Base-by-base conservation (phyloP, 2,329 filamentous ascomycete genomes). In the Apiospora hydei region DNA sequence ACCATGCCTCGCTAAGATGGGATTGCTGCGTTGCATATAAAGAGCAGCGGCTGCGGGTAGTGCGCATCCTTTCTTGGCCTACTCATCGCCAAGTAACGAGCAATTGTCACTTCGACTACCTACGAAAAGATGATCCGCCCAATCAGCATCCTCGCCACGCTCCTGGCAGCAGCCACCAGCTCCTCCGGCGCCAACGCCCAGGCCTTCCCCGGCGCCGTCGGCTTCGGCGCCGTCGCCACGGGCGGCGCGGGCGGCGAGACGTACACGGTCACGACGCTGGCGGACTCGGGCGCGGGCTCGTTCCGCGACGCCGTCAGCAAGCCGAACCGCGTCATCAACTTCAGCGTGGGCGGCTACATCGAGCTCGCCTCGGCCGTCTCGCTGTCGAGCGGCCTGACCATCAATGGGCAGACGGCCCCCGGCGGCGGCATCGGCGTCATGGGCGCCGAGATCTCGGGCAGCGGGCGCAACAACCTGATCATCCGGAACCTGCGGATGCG, bases 181-280 rank as follows among this genome's bases (percentile, higher is more conserved):
- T 41, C 57, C 57, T 41, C 57, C 57, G 18, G 57, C 3, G 57
- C n/a, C 21, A 41, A 41, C 10, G 57, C 57, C 34, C 34, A 64
- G n/a, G 85, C 85, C 47, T 87, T 87, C 73, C 81, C 84, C 1
- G 84, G 85, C 34, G 85, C 85, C 5, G 82, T 85, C 74, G 84
- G 85, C 10, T 86, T 86, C 72, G 85, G 85, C 14, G 81, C 81
- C 44, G 80, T 83, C 66, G 84, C 85, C 14, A 82, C 83, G 4
- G 85, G 85, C 30, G 85, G 85, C 10, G 81, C 82, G 43, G 78
- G 80, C 49, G 85, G 85, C 41, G 82, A 81, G 4, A 81, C 83
- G 3, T 85, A 85, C 73, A 77, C 83, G 16, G 84, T 87, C 11
- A 83, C 82, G 21, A 87, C 83, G 71, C 79, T 87, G 11, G 79